Base-by-base conservation (phyloP, 2,329 filamentous ascomycete species). In the Arthroderma sp. region DNA sequence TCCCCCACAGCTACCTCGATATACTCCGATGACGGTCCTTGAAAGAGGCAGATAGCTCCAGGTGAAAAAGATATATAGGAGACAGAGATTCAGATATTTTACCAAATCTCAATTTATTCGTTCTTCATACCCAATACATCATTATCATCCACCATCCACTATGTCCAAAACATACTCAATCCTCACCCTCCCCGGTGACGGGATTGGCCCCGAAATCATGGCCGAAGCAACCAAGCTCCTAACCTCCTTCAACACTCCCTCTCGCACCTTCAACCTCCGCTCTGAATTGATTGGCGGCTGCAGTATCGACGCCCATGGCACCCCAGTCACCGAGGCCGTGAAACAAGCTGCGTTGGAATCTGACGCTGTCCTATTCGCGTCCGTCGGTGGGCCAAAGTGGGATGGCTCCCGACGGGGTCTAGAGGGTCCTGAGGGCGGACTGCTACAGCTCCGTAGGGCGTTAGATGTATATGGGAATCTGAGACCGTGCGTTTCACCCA, bases 301-400 rank as follows among this genome's bases (percentile, higher is more conserved):
- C 75, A 70, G 83, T 72, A 94, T 94, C 64, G 79, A 94, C 57
- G 76, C 75, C 4, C 77, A 79, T 58, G 84, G 85, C 53, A 74
- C 70, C 42, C 76, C 87, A 27, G 72, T 94, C 45, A 91, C 86
- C 31, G 78, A 87, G 53, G 75, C 80, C 55, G 83, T 86, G 49
- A 83, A 94, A 56, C 69, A 71, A 5, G 86, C 85, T 22, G 85
- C 85, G 51, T 84, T 89, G 59, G 68, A 73, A 33, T 85, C 86
- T 47, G 82, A 93, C 61, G 88, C 87, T 5, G 82, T 94, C 39
- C 78, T 94, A 42, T 81, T 95, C 48, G 87, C 86, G 47, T 84
- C 86, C 54, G 89, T 94, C 53, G 87, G 88, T 49, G 88, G 88
- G 1, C 87, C 88, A 10, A 77, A 94, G 83, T 94, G 86, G 86